A percentile compares a stretch with the other conserved stretches of the same genome.
These are phyloP conservation scores for Canavalia gladiata DNA, from an alignment of 306 rosid genomes.

Conservation along the genomic window DNA sequence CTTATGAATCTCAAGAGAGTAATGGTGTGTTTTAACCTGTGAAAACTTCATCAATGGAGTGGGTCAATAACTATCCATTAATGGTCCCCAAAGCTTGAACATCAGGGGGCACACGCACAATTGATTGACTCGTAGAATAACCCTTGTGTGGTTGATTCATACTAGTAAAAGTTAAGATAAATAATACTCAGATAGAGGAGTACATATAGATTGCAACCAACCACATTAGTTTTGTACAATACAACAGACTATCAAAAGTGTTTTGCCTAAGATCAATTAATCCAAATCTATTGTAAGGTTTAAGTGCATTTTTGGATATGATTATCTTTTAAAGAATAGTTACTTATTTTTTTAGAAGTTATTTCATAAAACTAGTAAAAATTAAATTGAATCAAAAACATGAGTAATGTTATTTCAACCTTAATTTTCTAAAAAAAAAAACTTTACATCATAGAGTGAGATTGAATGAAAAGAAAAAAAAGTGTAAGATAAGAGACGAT, in stretches of 20 bases:
- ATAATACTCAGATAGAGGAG: background rate
- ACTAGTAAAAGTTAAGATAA: background rate
- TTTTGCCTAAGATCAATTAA: background rate
- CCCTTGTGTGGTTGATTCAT: conserved; percentile 1
- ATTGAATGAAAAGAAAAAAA: too few species aligned
- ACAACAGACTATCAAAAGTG: background rate
- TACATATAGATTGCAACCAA: conserved; percentile 14
- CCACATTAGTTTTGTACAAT: background rate
- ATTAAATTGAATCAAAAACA: too few species aligned
- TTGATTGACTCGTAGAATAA: conserved; percentile 39
- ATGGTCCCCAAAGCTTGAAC: conserved; percentile 55
- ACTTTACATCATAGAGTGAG: too few species aligned
- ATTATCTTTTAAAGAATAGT: too few species aligned
- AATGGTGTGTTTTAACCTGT: conserved; percentile 51
- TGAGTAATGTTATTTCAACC: too few species aligned
- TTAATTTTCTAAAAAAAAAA: too few species aligned
- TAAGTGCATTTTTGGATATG: too few species aligned
- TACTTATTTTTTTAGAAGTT: too few species aligned
- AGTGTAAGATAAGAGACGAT: too few species aligned
- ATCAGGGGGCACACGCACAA: conserved; percentile 39
- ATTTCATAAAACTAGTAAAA: too few species aligned
- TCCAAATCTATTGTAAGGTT: background rate
- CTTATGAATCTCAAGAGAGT: conserved; percentile 46
- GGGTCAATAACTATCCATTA: conserved; percentile 52
- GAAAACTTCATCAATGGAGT: conserved; percentile 60